These are phyloP conservation scores for Eleusine indica DNA, from an alignment of 176 grass and related monocot genomes.

Conservation along the genomic window DNA sequence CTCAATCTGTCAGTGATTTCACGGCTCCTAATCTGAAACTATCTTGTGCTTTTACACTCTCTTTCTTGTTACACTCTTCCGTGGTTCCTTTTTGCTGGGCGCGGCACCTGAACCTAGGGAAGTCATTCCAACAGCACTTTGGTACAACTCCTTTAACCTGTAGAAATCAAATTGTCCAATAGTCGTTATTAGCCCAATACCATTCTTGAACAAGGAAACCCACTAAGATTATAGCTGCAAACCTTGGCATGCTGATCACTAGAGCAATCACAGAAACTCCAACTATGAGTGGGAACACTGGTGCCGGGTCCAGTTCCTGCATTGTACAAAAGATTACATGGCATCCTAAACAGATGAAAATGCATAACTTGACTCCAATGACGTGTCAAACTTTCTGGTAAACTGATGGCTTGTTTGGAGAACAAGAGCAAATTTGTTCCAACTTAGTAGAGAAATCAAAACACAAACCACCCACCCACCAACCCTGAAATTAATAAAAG, in stretches of 20 bases:
- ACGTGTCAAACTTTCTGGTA: neutral
- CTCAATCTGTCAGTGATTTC: slow-evolving; percentile 32
- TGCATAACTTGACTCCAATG: slow-evolving; percentile 9
- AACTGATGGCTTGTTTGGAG: neutral
- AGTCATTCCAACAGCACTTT: slow-evolving; percentile 60
- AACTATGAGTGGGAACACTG: slow-evolving; percentile 78
- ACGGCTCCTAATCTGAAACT: slow-evolving; percentile 30
- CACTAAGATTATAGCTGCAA: slow-evolving; percentile 33
- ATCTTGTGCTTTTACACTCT: slow-evolving; percentile 59
- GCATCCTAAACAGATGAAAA: slow-evolving; percentile 23
- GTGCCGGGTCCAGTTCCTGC: slow-evolving; percentile 78
- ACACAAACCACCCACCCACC: no score
- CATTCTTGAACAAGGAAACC: slow-evolving; percentile 3
- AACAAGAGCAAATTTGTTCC: neutral
- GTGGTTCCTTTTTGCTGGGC: slow-evolving; percentile 69
- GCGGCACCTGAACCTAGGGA: slow-evolving; percentile 49
- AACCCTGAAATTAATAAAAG: no score
- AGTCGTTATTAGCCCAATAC: slow-evolving; percentile 17
- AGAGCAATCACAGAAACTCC: slow-evolving; percentile 75
- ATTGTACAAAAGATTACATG: slow-evolving; percentile 31
- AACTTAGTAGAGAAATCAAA: neutral
- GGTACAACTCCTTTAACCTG: slow-evolving; percentile 95
- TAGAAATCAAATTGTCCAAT: slow-evolving; percentile 31
- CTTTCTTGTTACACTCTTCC: slow-evolving; percentile 67
- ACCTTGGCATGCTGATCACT: slow-evolving; percentile 95